Evolutionary conservation across 352 stramenopile genomes (phyloP), one percentile per base, ranked within the genome.

Genomic region (Halophytophthora batemanensis): DNA sequence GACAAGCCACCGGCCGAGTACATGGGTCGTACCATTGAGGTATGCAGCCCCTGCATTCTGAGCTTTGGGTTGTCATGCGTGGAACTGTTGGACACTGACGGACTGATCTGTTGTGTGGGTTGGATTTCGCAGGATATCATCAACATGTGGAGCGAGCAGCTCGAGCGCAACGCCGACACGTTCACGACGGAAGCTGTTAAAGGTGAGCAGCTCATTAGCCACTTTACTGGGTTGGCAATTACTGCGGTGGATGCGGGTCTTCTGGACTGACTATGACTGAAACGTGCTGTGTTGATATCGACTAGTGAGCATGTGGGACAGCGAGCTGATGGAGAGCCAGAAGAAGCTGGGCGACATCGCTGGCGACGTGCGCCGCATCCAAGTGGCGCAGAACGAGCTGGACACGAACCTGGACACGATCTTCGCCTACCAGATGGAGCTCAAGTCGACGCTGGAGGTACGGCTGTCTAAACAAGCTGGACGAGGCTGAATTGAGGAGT

Each of bases 151-250:
- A 93, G 84, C 38, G 84, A 94, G 63, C 82, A 94, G 50, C 57
- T 94, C 1, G 84, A 94, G 51, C 74, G 77, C 14, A 91, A 94
- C 31, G 84, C 78, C 2, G 83, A 90, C 44, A 88, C 84, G 15
- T 94, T 94, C 59, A 94, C 84, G 2, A 94, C 75, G 6, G 84
- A 94, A 72, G 84, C 84, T 38, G 84, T 94, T 12, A 91, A 91
- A 74, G 82, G 82, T 90, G 55, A 36, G 60, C 2, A 1, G 21
- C 28, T 28, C 15, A n/a, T n/a, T n/a, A n/a, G n/a, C n/a, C n/a
- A n/a, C n/a, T n/a, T n/a, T n/a, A n/a, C n/a, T n/a, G n/a, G n/a
- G n/a, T n/a, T n/a, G n/a, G n/a, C n/a, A n/a, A n/a, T n/a, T n/a
- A n/a, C n/a, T n/a, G n/a, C n/a, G n/a, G n/a, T n/a, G n/a, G n/a